A percentile compares a stretch with the other conserved stretches of the same genome.
Conservation (phyloP, 176 grass and related monocot genomes). For the Poa annua region DNA sequence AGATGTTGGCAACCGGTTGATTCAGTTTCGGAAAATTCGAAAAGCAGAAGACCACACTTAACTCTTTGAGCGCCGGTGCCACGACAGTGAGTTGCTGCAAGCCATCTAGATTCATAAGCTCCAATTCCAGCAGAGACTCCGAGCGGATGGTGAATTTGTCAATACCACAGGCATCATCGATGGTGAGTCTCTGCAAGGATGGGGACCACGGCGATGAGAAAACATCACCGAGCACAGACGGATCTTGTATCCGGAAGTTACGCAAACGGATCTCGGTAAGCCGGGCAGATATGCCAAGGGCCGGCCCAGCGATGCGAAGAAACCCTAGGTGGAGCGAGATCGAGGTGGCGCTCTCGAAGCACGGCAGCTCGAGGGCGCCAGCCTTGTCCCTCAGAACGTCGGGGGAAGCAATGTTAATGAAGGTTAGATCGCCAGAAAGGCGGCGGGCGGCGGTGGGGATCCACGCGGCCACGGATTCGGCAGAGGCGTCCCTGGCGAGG, state of each 20-base stretch:
- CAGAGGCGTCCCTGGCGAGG: background rate
- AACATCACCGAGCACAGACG: background rate
- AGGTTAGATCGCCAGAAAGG: background rate
- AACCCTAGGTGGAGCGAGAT: background rate
- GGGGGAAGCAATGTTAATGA: background rate
- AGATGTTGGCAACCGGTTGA: slow-evolving; percentile 19
- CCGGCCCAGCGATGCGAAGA: background rate
- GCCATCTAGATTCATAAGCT: background rate
- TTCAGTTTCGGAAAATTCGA: background rate
- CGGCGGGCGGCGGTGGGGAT: slow-evolving; percentile 32
- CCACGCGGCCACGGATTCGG: background rate
- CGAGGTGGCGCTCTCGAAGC: slow-evolving; percentile 14
- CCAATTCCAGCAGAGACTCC: background rate
- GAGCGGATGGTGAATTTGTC: slow-evolving; percentile 16
- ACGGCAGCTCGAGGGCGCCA: slow-evolving; percentile 20
- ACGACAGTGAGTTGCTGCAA: slow-evolving; percentile 20
- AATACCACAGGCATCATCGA: background rate
- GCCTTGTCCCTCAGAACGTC: background rate
- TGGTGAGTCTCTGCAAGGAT: background rate
- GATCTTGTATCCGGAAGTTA: background rate
- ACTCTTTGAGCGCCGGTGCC: background rate
- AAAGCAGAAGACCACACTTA: background rate
- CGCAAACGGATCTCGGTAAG: background rate
- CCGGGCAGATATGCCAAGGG: background rate
- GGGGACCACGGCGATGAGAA: slow-evolving; percentile 9